Evolutionary conservation across 176 grass and related monocot genomes (phyloP), one percentile per base, ranked within the genome.

Genomic region (Oryza australiensis): DNA sequence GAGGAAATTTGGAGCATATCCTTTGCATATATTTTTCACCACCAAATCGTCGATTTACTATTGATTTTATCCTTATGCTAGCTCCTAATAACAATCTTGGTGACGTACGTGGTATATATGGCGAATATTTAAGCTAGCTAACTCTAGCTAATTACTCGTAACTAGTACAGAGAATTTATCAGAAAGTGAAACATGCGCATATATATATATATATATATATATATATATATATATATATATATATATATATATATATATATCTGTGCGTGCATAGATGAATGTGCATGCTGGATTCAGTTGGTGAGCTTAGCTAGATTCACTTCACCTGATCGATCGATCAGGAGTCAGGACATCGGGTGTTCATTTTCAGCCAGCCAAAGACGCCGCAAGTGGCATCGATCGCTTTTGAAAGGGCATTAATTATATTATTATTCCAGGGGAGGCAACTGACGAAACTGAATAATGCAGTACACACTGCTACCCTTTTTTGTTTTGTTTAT

Each of bases 281-380:
- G 48, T 53, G 48, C 18, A n/a, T n/a, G n/a, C 20, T 18, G 14
- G 48, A 53, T 16, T 18, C 14, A 49, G 46, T 14, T 49, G 4
- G 5, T 4, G 3, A 35, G 34, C 34, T 35, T 35, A 68, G 46
- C 35, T 18, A 59, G 46, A 68, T 86, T 68, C 77, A 66, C 70
- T 30, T 80, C 76, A 86, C 42, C 84, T 86, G 68, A 43, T 37
- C 26, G 35, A 78, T 40, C 73, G 73, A 53, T 20, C 4, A 53
- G 16, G 48, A 53, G 20, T 20, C 4, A 53, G 16, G 48, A 53
- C 48, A 63, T 43, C 71, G 78, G 51, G 53, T 78, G 75, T 49
- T 10, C 43, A 2, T 24, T 24, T 9, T 53, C 18, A 7, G 48
- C 48, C 48, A 53, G 16, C 4, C 48, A 53, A 20, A 53, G 4